Conservation (phyloP, 2,329 filamentous ascomycete genomes). For the Amphichorda felina region DNA sequence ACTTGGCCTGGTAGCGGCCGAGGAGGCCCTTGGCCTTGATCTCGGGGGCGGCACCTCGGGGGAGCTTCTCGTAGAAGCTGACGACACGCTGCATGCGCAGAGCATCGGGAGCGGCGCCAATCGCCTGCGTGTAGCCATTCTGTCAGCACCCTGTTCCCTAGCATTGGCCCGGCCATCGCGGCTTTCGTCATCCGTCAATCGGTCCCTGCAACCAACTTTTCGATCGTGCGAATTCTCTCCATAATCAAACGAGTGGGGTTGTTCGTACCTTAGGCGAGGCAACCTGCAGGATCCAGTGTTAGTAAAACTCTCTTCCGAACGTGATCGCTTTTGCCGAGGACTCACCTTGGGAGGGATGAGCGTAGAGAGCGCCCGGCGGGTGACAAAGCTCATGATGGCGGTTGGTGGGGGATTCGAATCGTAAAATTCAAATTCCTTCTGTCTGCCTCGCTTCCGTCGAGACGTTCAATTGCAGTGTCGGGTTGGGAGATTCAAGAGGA, state of each 20-base stretch:
- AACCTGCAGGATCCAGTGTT: constrained; percentile 37
- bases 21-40: constrained; percentile 71
- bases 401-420: constrained; percentile 12
- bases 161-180: not conserved
- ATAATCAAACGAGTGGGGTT: constrained; percentile 3
- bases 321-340: constrained; percentile 2
- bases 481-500: constrained; percentile 11
- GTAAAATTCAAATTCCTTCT: constrained; percentile 1
- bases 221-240: not conserved
- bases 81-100: constrained; percentile 96
- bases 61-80: constrained; percentile 97
- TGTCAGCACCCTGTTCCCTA: constrained; percentile 18
- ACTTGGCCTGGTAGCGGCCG: constrained; percentile 77
- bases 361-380: constrained; percentile 87
- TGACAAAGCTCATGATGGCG: constrained; percentile 82
- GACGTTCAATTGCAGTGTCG: constrained; percentile 21
- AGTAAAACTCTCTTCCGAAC: not conserved
- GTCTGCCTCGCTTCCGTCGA: constrained; percentile 8
- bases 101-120: constrained; percentile 90
- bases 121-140: constrained; percentile 49
- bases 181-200: not conserved
- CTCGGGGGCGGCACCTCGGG: constrained; percentile 80
- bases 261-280: constrained; percentile 71
- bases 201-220: not conserved
- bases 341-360: constrained; percentile 97